These are phyloP conservation scores for Aspergillus oerlinghausenensis DNA, from an alignment of 2,329 filamentous ascomycete species.

Conservation along the genomic window DNA sequence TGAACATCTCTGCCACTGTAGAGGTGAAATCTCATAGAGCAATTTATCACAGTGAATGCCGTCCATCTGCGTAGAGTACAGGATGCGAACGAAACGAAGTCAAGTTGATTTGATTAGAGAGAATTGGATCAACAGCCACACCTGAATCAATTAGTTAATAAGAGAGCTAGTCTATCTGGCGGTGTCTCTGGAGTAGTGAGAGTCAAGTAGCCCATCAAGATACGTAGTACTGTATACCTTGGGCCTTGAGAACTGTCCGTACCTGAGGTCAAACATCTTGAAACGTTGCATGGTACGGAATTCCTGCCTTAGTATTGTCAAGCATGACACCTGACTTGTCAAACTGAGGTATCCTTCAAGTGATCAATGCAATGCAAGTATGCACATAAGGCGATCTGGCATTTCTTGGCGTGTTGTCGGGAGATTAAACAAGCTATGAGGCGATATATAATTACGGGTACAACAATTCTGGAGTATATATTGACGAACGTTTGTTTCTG, in stretches of 20 bases:
- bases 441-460: not conserved
- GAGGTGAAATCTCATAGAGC: not conserved
- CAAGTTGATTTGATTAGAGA: constrained; percentile 2
- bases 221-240: no score
- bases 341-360: constrained; percentile 1
- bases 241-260: no score
- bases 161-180: not conserved
- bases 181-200: not conserved
- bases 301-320: not conserved
- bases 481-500: not conserved
- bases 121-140: not conserved
- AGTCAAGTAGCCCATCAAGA: not conserved
- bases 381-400: constrained; percentile 27
- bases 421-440: constrained; percentile 9
- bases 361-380: not conserved
- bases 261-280: no score
- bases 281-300: not conserved
- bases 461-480: not conserved
- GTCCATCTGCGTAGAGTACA: not conserved
- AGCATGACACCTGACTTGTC: not conserved
- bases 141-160: not conserved
- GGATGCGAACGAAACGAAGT: not conserved
- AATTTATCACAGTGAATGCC: not conserved
- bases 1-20: not conserved
- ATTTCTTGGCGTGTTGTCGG: constrained; percentile 28